phyloP scores from a whole-genome alignment of 139 green algal species.

The Ettlia oleoabundans region DNA sequence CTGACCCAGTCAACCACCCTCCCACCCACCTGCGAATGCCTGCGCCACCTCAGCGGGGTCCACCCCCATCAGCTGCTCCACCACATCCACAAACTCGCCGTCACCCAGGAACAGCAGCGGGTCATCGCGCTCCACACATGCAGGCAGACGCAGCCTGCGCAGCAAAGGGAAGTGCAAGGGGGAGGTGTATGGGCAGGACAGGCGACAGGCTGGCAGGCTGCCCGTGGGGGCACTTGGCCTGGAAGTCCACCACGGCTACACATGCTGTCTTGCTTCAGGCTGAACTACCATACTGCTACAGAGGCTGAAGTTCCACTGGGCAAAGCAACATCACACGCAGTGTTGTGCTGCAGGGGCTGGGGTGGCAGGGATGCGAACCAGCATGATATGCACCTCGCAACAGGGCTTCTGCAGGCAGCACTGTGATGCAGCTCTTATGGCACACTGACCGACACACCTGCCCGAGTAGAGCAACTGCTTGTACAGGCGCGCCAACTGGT shows the following conservation, averaged over 20 bases:
- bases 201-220: neutral
- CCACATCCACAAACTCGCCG: slow-evolving; percentile 52
- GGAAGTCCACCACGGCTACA: too few species aligned
- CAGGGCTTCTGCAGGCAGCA: too few species aligned
- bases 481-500: slow-evolving; percentile 40
- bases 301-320: too few species aligned
- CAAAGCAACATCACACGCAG: too few species aligned
- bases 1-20: neutral
- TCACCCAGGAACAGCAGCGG: slow-evolving; percentile 40
- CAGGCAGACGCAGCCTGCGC: slow-evolving; percentile 37
- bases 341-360: too few species aligned
- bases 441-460: slow-evolving; percentile 5
- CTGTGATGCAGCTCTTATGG: too few species aligned
- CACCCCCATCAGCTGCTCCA: slow-evolving; percentile 51
- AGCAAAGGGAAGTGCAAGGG: neutral
- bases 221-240: neutral
- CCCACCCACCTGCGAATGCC: neutral
- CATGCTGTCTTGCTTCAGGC: too few species aligned
- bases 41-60: slow-evolving; percentile 17
- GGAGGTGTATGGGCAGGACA: neutral
- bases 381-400: too few species aligned
- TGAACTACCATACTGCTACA: too few species aligned
- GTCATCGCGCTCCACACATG: slow-evolving; percentile 44
- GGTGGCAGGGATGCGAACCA: too few species aligned
- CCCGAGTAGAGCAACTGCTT: slow-evolving; percentile 45